These are phyloP conservation scores for Teratosphaeria pseudoeucalypti DNA, from an alignment of 2,329 filamentous ascomycete genomes.

Conservation along the genomic window DNA sequence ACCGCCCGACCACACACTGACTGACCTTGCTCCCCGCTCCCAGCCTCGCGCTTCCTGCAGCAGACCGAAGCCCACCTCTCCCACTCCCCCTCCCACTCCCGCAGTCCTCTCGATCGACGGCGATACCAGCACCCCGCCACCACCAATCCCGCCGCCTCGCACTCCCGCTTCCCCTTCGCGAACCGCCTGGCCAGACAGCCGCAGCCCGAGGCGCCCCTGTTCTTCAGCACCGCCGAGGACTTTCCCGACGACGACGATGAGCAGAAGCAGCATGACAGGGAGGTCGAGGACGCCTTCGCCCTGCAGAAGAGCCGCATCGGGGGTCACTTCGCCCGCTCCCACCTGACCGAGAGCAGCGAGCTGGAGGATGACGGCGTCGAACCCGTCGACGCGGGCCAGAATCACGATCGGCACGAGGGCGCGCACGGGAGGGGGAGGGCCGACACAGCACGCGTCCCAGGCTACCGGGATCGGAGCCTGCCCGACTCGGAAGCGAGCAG, in stretches of 20 bases:
- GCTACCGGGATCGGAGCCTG: slow-evolving; percentile 30
- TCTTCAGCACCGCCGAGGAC: slow-evolving; percentile 82
- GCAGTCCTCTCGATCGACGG: slow-evolving; percentile 39
- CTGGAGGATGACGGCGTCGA: slow-evolving; percentile 54
- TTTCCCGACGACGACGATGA: slow-evolving; percentile 91
- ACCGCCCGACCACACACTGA: slow-evolving; percentile 33
- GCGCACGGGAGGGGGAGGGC: slow-evolving; percentile 14
- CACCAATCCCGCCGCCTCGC: slow-evolving; percentile 63
- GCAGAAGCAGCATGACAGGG: slow-evolving; percentile 77
- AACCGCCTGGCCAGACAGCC: slow-evolving; percentile 60
- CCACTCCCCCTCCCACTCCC: slow-evolving; percentile 41
- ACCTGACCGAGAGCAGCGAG: slow-evolving; percentile 76
- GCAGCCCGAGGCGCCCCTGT: slow-evolving; percentile 74
- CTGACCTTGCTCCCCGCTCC: slow-evolving; percentile 48
- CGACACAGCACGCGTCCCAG: slow-evolving; percentile 7
- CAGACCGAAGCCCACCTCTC: slow-evolving; percentile 90
- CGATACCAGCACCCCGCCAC: slow-evolving; percentile 37
- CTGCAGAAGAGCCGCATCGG: slow-evolving; percentile 71
- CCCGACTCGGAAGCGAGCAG: slow-evolving; percentile 31
- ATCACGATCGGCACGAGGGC: slow-evolving; percentile 29
- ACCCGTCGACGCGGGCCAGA: slow-evolving; percentile 27
- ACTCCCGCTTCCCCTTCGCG: slow-evolving; percentile 67
- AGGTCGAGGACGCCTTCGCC: slow-evolving; percentile 89
- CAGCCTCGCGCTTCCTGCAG: slow-evolving; percentile 82
- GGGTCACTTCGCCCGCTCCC: slow-evolving; percentile 67